Evolutionary conservation across 2,329 filamentous ascomycete genomes (phyloP), one percentile per base, ranked within the genome.

Genomic region (Talaromyces rugulosus): DNA sequence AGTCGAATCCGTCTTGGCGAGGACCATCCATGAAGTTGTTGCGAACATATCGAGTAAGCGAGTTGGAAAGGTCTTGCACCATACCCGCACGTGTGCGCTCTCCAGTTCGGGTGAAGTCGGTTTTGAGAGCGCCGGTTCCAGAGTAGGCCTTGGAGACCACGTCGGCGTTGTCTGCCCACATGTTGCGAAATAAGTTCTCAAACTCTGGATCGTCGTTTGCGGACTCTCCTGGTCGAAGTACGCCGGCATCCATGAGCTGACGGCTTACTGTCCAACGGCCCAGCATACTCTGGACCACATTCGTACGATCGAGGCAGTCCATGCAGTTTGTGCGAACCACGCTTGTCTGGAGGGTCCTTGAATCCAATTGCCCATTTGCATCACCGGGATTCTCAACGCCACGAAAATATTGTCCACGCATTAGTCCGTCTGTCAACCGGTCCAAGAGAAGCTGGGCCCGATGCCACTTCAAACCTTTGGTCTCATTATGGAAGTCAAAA

Each of bases 141-240:
- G 95, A 95, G 77, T 99, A 99, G 0, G 92, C 89, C 68, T 87
- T 89, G 18, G 93, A 96, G 36, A 99, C 93, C 28, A 96, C 89
- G 74, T 99, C 95, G 61, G 96, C 95, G 71, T 99, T 99, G 78
- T 99, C 95, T 33, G 95, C 95, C 95, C 95, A 99, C 16, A 98
- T 83, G 76, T 98, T 98, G 67, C 95, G 91, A 85, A 98, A 99
- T 62, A 98, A 81, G 69, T 89, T 83, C 76, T 97, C 93, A 73
- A 99, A 99, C 0, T 83, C 85, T 12, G 84, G 80, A 71, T 97
- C 92, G 69, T 92, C 90, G 62, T 88, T 87, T 68, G 95, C 93
- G 27, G 84, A 87, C 70, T 94, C 86, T 60, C 92, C 92, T 30
- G 86, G 85, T 58, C 85, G 78, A 69, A 98, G 85, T 58, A 97